These are phyloP conservation scores for Chaetomium fimeti DNA, from an alignment of 495 filamentous ascomycete species.

Conservation along the genomic window DNA sequence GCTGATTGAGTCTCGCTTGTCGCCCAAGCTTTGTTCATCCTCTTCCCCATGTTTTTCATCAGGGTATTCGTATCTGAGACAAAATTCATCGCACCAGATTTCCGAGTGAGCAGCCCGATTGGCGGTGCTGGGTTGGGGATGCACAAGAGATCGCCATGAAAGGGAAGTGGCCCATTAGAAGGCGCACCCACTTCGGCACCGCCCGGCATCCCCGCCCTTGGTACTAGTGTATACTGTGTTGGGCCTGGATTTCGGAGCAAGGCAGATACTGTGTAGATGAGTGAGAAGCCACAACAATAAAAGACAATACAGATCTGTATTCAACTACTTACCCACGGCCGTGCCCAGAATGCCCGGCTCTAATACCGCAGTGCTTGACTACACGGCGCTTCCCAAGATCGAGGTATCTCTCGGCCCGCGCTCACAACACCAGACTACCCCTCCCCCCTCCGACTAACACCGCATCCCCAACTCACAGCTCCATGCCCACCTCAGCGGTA, in stretches of 20 bases:
- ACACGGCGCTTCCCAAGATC: slow-evolving; percentile 48
- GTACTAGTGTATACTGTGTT: background rate
- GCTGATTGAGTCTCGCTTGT: background rate
- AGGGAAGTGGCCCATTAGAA: background rate
- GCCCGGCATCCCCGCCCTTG: slow-evolving; percentile 3
- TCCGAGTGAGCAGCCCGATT: background rate
- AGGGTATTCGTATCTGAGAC: slow-evolving; percentile 13
- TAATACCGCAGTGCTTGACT: slow-evolving; percentile 33
- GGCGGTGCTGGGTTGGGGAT: background rate
- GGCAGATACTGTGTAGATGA: background rate
- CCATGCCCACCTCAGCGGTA: slow-evolving; percentile 81
- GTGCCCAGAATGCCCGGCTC: background rate
- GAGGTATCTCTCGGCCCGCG: slow-evolving; percentile 36
- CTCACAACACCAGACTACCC: too few species aligned
- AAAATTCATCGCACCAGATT: background rate
- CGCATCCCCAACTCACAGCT: slow-evolving; percentile 49
- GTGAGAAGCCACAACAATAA: background rate
- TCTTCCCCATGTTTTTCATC: background rate
- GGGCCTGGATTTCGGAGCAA: background rate
- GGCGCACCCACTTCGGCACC: slow-evolving; percentile 16
- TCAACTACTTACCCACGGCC: too few species aligned
- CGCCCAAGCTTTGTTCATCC: too few species aligned
- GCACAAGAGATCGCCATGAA: slow-evolving; percentile 15
- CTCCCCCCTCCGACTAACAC: background rate
- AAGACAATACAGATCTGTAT: background rate